Evolutionary conservation across 75 land plant genomes (phyloP).

Genomic region (Picea sitchensis): DNA sequence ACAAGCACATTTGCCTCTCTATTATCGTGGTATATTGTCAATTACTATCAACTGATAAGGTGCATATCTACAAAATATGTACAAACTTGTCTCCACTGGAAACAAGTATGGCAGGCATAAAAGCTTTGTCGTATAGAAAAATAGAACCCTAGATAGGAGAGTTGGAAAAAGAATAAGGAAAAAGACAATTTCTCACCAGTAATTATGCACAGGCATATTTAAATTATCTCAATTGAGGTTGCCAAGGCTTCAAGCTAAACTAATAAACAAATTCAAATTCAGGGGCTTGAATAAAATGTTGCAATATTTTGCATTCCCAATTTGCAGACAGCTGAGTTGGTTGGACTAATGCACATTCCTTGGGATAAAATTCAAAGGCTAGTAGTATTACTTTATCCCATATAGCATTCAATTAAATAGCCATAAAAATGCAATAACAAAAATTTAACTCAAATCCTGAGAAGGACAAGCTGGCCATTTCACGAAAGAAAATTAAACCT

Average conservation of each 20-base stretch:
- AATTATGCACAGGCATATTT: background rate
- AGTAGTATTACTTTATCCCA: background rate
- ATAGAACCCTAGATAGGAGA: background rate
- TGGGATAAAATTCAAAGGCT: background rate
- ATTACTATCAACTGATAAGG: background rate
- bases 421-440: background rate
- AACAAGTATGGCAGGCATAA: background rate
- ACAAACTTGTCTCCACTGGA: background rate
- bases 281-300: background rate
- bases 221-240: background rate
- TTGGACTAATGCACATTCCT: background rate
- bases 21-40: background rate
- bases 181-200: background rate
- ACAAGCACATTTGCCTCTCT: background rate
- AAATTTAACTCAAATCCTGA: background rate
- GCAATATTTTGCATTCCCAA: background rate
- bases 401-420: background rate
- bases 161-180: background rate
- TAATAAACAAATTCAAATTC: background rate
- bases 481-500: conserved; percentile 23
- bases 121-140: background rate
- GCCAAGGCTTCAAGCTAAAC: background rate
- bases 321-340: background rate
- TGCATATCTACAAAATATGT: background rate
- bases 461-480: background rate